A percentile compares a stretch with the other conserved stretches of the same genome.
Conservation (phyloP, 2,329 filamentous ascomycete species). For the Alternaria gansuensis region DNA sequence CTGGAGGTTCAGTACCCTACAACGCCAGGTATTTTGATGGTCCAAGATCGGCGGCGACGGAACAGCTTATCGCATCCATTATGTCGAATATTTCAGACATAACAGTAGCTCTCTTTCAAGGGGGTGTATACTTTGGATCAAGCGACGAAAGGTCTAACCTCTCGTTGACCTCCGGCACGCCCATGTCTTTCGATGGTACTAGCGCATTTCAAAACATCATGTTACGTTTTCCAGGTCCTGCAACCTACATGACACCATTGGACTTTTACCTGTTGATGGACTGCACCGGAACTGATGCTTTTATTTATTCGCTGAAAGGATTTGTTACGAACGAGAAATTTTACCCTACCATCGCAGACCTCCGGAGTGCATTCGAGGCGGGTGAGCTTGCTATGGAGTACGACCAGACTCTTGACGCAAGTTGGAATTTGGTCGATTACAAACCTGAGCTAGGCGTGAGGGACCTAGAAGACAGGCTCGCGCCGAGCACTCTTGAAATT, state of each 20-base stretch:
- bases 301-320: constrained; percentile 55
- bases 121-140: constrained; percentile 37
- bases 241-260: constrained; percentile 55
- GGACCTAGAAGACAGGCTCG: constrained; percentile 56
- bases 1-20: constrained; percentile 41
- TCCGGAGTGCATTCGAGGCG: constrained; percentile 58
- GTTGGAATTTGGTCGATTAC: constrained; percentile 58
- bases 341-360: constrained; percentile 61
- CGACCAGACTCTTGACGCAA: constrained; percentile 58
- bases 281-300: constrained; percentile 56
- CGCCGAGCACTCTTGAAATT: constrained; percentile 52
- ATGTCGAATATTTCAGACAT: constrained; percentile 60
- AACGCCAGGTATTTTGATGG: constrained; percentile 40
- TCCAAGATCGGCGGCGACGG: constrained; percentile 39
- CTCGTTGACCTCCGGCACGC: constrained; percentile 45
- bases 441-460: constrained; percentile 38
- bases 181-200: constrained; percentile 51
- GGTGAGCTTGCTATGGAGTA: constrained; percentile 54
- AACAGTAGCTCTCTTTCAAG: constrained; percentile 52
- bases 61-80: constrained; percentile 51
- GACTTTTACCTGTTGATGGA: constrained; percentile 60
- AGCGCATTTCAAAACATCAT: constrained; percentile 55
- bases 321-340: constrained; percentile 62
- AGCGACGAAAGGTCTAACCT: constrained; percentile 34
- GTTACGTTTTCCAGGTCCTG: constrained; percentile 55